Base-by-base conservation (phyloP, 805 yeast genomes). In the Zygoascus bituminiphila region DNA sequence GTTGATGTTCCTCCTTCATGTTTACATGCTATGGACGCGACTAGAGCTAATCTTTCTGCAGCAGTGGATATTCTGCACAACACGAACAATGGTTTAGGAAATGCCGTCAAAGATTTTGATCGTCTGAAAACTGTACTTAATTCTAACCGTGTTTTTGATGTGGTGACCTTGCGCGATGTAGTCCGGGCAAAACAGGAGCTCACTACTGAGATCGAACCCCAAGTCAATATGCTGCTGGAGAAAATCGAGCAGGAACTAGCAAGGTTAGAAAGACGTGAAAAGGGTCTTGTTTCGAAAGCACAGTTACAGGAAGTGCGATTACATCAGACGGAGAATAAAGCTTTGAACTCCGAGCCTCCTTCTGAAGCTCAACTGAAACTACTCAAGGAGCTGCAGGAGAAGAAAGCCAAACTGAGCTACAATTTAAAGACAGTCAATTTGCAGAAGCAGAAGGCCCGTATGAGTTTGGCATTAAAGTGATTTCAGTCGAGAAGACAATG, bases 191-290 rank as follows among this genome's bases (percentile, higher is more conserved):
- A 54, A 40, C 19, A 49, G 8, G 55, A 61, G 9, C 45, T 61
- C 1, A 57, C 59, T 7, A 49, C 47, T 7, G 61, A 59, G 42
- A 54, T 60, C n/a, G 62, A 57, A 42, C 65, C 65, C 3, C 62
- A 56, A 48, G 52, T 61, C 17, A 38, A 47, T 22, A 52, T 51
- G 19, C 51, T 61, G 15, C 48, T 61, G 40, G 50, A 49, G 21
- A 37, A 51, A 19, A 55, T 58, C 10, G 63, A 61, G 25, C 39
- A 24, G 25, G 62, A 59, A 17, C 35, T 61, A 5, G 38, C 53
- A 12, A 50, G 54, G 15, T 42, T 60, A 29, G 65, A 61, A 38
- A 55, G 63, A 14, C 52, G 57, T 40, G 54, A 61, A 47, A 44
- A 53, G 38, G 39, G 55, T 12, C 49, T 60, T 24, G 44, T 49